These are phyloP conservation scores for Monilinia fructigena DNA, from an alignment of 2,329 filamentous ascomycete genomes.

Conservation along the genomic window DNA sequence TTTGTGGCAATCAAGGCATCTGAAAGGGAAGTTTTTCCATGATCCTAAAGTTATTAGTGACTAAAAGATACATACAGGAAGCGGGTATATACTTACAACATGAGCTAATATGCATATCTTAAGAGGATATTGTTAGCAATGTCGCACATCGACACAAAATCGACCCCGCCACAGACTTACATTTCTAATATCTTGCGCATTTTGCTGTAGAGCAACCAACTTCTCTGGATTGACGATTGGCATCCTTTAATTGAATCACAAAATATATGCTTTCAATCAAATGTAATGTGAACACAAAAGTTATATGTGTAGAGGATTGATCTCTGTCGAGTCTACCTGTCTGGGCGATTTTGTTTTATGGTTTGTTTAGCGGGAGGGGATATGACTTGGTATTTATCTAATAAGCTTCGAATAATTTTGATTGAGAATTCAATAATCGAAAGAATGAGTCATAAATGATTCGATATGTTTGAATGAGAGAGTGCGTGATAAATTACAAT, in stretches of 20 bases:
- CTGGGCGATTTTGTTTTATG: not conserved
- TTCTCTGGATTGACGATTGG: constrained; percentile 89
- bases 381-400: not conserved
- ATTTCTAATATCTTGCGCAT: constrained; percentile 88
- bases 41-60: constrained; percentile 58
- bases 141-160: constrained; percentile 18
- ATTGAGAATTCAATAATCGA: not conserved
- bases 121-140: constrained; percentile 29
- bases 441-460: constrained; percentile 17
- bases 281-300: not conserved
- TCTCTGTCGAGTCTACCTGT: constrained; percentile 5
- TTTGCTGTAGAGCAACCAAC: constrained; percentile 83
- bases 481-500: not conserved
- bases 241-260: constrained; percentile 54
- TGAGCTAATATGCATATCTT: constrained; percentile 95
- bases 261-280: constrained; percentile 19
- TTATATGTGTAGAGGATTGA: not conserved
- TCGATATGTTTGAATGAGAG: constrained; percentile 7
- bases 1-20: constrained; percentile 97
- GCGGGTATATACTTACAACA: constrained; percentile 57
- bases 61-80: not conserved
- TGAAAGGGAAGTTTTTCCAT: constrained; percentile 96
- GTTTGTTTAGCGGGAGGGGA: not conserved
- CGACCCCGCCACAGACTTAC: constrained; percentile 51
- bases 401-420: not conserved